Base-by-base conservation (phyloP, 1,284 basidiomycete species). In the Porphyrellus sp. region DNA sequence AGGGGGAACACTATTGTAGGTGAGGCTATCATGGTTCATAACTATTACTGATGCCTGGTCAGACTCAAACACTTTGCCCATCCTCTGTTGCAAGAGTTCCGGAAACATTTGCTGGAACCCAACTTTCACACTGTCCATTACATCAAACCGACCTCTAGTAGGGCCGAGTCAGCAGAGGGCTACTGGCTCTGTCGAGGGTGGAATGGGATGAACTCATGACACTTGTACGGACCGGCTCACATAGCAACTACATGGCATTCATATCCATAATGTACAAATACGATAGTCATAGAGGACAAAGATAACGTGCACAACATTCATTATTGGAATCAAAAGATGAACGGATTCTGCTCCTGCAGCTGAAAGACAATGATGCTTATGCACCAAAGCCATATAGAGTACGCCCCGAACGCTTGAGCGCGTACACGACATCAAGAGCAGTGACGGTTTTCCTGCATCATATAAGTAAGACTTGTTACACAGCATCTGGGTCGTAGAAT, bases 361-460 rank as follows among this genome's bases (percentile, higher is more conserved):
- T 4, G 8, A 5, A 12, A 23, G 8, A 5, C 15, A 23, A 28
- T 21, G 2, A 23, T 2, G 16, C n/a, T 74, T 72, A 86, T 54
- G 81, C 81, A 70, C 85, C 85, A 74, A 89, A 87, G 72, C 86
- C 89, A 72, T 90, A 91, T 49, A 91, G 81, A 53, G 86, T 90
- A 59, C 87, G 80, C 58, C 87, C 86, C 45, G 86, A 86, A 51
- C 89, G 80, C 82, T 93, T 92, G 68, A 92, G 81, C 28, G 90
- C 88, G 73, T 91, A 90, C 58, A 91, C 87, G 59, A 88, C 84
- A 64, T 88, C 85, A 54, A 88, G 85, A 23, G 89, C 88, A 41
- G 86, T 89, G 58, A 92, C 88, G 31, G 89, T 91, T 83, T 91
- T 91, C 69, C 88, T 78, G 48, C 9, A 3, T 20, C 18, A 9